These are phyloP conservation scores for Amanita jacksonii DNA, from an alignment of 768 basidiomycete species.

Conservation along the genomic window DNA sequence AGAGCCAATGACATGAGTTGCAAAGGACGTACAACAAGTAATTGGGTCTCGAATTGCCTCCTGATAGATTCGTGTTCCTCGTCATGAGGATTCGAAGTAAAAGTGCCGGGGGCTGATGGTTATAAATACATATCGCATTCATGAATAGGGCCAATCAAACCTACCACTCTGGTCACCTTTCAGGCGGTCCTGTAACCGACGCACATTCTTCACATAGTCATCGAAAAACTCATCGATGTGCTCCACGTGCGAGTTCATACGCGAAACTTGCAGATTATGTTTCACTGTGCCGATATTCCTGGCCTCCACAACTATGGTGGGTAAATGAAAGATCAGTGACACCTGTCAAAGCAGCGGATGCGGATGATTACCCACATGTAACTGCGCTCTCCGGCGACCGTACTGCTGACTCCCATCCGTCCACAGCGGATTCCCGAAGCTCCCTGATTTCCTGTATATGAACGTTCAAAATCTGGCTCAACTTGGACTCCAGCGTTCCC, in stretches of 20 bases:
- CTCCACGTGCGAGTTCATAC: slow-evolving; percentile 15
- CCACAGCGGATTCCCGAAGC: not conserved
- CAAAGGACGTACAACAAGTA: too few species aligned
- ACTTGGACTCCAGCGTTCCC: not conserved
- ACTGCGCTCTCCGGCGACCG: too few species aligned
- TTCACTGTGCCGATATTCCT: not conserved
- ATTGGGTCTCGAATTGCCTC: too few species aligned
- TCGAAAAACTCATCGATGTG: slow-evolving; percentile 19
- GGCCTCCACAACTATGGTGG: not conserved
- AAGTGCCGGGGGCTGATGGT: too few species aligned
- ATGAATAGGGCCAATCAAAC: not conserved
- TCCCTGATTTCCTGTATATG: slow-evolving; percentile 4
- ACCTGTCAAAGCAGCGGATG: too few species aligned
- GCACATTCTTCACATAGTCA: slow-evolving; percentile 19
- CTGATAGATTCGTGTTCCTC: too few species aligned
- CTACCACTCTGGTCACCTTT: not conserved
- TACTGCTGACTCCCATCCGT: too few species aligned
- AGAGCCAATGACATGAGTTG: not conserved
- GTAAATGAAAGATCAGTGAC: too few species aligned
- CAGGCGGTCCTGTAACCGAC: slow-evolving; percentile 15
- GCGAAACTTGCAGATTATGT: slow-evolving; percentile 4
- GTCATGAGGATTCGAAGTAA: too few species aligned
- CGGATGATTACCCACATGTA: too few species aligned
- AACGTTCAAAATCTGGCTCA: not conserved
- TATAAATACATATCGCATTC: too few species aligned